Evolutionary conservation across 805 yeast genomes (phyloP).

Genomic region (Candida sphagnicola): DNA sequence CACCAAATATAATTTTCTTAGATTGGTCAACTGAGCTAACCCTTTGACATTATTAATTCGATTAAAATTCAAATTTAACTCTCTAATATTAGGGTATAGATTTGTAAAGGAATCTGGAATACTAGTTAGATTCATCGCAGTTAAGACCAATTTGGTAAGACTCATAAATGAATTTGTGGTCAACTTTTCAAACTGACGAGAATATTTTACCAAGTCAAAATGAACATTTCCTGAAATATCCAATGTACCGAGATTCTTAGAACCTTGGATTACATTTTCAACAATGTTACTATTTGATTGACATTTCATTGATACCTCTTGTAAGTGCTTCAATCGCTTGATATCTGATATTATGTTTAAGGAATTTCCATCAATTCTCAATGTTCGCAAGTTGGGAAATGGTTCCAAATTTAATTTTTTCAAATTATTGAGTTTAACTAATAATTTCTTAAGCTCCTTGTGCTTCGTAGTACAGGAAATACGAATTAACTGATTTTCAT

Average conservation of each 20-base stretch:
- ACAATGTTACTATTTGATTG: conserved; percentile 18
- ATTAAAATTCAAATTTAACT: conserved; percentile 50
- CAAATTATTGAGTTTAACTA: conserved; percentile 36
- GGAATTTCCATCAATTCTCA: conserved; percentile 44
- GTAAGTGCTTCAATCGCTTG: conserved; percentile 26
- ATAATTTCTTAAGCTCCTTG: conserved; percentile 31
- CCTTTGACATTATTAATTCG: conserved; percentile 30
- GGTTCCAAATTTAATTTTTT: conserved; percentile 23
- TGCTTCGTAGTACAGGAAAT: conserved; percentile 20
- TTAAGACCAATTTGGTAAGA: conserved; percentile 37
- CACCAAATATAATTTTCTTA: conserved; percentile 39
- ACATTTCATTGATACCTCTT: conserved; percentile 42
- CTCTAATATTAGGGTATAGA: conserved; percentile 44
- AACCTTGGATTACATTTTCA: conserved; percentile 15
- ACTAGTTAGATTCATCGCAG: conserved; percentile 41
- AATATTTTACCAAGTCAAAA: conserved; percentile 9
- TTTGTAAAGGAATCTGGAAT: conserved; percentile 35
- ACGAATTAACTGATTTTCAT: conserved; percentile 34
- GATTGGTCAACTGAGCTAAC: conserved; percentile 27
- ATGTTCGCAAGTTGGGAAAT: conserved; percentile 37
- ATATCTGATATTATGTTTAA: conserved; percentile 22
- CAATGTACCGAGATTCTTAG: conserved; percentile 25
- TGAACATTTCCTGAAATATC: conserved; percentile 39
- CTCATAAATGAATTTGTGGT: conserved; percentile 23
- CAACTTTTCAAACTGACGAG: conserved; percentile 3